These are phyloP conservation scores for Hyaloscypha variabilis DNA, from an alignment of 495 filamentous ascomycete species.

Conservation along the genomic window DNA sequence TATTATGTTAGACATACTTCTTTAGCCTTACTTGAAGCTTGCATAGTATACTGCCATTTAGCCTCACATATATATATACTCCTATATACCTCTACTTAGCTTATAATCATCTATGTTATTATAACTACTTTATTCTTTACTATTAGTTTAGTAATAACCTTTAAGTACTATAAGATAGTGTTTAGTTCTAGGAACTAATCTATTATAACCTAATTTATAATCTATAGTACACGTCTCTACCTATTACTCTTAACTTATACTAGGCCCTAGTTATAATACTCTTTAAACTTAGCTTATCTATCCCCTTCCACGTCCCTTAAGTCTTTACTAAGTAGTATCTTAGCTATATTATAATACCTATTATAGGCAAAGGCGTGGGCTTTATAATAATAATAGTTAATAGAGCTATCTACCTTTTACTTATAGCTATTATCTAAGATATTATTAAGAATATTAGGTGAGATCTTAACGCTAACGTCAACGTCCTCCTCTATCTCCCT, in stretches of 20 bases:
- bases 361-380: slow-evolving; percentile 13
- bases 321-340: slow-evolving; percentile 18
- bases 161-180: slow-evolving; percentile 21
- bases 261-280: slow-evolving; percentile 25
- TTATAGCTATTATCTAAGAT: slow-evolving; percentile 26
- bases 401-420: slow-evolving; percentile 25
- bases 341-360: slow-evolving; percentile 15
- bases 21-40: too few species aligned
- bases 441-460: slow-evolving; percentile 23
- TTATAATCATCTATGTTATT: too few species aligned
- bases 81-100: too few species aligned
- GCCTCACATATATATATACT: too few species aligned
- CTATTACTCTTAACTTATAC: slow-evolving; percentile 28
- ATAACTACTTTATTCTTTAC: slow-evolving; percentile 15
- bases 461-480: slow-evolving; percentile 25
- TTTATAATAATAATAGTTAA: slow-evolving; percentile 27
- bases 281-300: slow-evolving; percentile 26
- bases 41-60: too few species aligned
- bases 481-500: slow-evolving; percentile 23
- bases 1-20: too few species aligned
- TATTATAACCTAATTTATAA: slow-evolving; percentile 25
- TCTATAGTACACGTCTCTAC: slow-evolving; percentile 23
- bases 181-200: slow-evolving; percentile 26
- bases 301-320: slow-evolving; percentile 21
- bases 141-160: slow-evolving; percentile 17